These are phyloP conservation scores for Lactifluus echinatus DNA, from an alignment of 768 basidiomycete species.

Conservation along the genomic window DNA sequence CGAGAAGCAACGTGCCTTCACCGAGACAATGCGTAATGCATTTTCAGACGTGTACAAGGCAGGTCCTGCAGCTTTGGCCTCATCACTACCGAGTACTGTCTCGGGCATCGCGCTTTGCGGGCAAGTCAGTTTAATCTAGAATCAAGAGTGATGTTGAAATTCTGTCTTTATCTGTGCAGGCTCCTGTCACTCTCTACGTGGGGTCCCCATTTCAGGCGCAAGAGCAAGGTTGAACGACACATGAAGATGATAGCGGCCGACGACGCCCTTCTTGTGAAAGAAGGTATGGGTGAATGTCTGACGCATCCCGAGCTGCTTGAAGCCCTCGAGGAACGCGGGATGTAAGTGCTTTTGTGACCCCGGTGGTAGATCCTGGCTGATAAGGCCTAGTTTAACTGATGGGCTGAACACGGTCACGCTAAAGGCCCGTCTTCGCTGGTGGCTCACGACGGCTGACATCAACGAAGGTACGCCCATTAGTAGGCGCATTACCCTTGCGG, in stretches of 20 bases:
- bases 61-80: slow-evolving; percentile 28
- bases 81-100: slow-evolving; percentile 24
- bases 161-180: slow-evolving; percentile 19
- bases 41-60: slow-evolving; percentile 26
- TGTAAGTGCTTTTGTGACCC: slow-evolving; percentile 41
- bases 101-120: slow-evolving; percentile 41
- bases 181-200: slow-evolving; percentile 32
- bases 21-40: slow-evolving; percentile 18
- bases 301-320: slow-evolving; percentile 49
- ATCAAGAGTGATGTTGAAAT: neutral
- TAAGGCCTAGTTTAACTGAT: slow-evolving; percentile 30
- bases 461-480: slow-evolving; percentile 33
- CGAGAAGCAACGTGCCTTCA: slow-evolving; percentile 31
- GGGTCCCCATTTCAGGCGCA: slow-evolving; percentile 30
- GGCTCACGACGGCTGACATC: slow-evolving; percentile 45
- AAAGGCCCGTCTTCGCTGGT: slow-evolving; percentile 49
- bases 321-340: slow-evolving; percentile 66
- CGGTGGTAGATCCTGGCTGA: neutral
- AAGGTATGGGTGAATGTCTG: slow-evolving; percentile 37
- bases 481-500: slow-evolving; percentile 45
- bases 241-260: slow-evolving; percentile 42
- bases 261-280: slow-evolving; percentile 51
- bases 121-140: slow-evolving; percentile 32
- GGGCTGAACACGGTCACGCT: slow-evolving; percentile 36
- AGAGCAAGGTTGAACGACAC: slow-evolving; percentile 31